A percentile compares a stretch with the other conserved stretches of the same genome.
Evolutionary conservation across 257 asterid species (phyloP).

Genomic region (Scutellaria minor): DNA sequence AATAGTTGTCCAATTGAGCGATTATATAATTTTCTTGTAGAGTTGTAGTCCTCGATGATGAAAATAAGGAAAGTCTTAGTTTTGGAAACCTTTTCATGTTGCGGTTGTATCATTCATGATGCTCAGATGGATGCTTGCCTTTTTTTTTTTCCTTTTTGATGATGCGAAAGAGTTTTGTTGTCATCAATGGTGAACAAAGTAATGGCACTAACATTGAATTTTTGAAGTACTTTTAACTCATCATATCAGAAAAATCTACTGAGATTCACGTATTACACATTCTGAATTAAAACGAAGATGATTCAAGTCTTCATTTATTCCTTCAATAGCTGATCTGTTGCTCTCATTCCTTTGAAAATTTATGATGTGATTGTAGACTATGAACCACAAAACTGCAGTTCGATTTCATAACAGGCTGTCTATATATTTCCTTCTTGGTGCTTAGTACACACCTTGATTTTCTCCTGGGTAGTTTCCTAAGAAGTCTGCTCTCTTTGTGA

Average conservation of each 20-base stretch:
- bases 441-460: conserved; percentile 23
- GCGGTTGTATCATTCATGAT: conserved; percentile 23
- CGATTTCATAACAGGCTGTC: conserved; percentile 18
- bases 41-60: not conserved
- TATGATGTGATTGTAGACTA: conserved; percentile 10
- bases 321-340: not conserved
- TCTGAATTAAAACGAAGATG: not conserved
- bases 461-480: conserved; percentile 18
- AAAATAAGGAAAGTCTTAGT: not conserved
- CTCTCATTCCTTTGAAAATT: conserved; percentile 29
- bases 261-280: not conserved
- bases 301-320: conserved; percentile 7
- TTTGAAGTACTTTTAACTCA: conserved; percentile 3
- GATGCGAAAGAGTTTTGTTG: conserved; percentile 22
- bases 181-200: not conserved
- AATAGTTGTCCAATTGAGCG: conserved; percentile 29
- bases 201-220: not conserved
- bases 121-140: conserved; percentile 5
- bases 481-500: conserved; percentile 32
- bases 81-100: conserved; percentile 10
- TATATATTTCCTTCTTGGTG: conserved; percentile 14
- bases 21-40: not conserved
- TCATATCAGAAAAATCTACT: not conserved
- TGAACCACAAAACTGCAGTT: conserved; percentile 22
- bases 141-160: not conserved